phyloP scores from a whole-genome alignment of 2,329 filamentous ascomycete genomes.

The Rhynchosporium graminicola region DNA sequence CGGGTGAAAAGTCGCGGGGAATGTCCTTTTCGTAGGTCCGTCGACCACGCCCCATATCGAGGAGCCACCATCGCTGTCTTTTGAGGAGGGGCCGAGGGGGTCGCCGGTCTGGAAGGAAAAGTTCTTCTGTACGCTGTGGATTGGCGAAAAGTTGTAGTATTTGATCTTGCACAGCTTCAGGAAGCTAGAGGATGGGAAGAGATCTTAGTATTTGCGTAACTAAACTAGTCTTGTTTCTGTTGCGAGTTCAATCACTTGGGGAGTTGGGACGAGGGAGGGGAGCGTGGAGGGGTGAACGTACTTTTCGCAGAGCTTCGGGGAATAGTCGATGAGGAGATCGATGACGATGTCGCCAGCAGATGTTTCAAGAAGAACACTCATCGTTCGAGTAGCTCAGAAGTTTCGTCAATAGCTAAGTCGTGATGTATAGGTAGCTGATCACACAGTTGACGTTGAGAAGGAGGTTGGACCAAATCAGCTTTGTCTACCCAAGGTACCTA shows the following conservation, averaged over 20 bases:
- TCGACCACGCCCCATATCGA: constrained; percentile 89
- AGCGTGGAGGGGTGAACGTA: constrained; percentile 51
- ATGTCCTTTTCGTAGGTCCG: constrained; percentile 70
- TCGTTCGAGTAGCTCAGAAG: constrained; percentile 43
- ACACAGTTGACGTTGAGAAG: neutral
- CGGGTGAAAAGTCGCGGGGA: constrained; percentile 79
- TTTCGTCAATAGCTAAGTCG: neutral
- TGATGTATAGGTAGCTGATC: too few relatives aligned
- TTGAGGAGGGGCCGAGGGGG: constrained; percentile 81
- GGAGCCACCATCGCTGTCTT: constrained; percentile 85
- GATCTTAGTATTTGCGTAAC: constrained; percentile 50
- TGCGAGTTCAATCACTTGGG: constrained; percentile 28
- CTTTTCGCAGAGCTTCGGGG: constrained; percentile 94
- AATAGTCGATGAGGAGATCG: constrained; percentile 85
- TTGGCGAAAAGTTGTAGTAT: constrained; percentile 96
- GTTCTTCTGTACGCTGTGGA: constrained; percentile 89
- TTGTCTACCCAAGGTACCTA: too few relatives aligned
- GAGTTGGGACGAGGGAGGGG: constrained; percentile 18
- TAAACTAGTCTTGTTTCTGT: constrained; percentile 47
- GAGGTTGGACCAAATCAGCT: too few relatives aligned
- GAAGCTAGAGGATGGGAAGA: constrained; percentile 64
- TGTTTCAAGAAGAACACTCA: constrained; percentile 94
- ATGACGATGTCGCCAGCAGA: constrained; percentile 93
- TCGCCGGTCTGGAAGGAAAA: constrained; percentile 98
- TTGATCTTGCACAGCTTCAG: constrained; percentile 98